Evolutionary conservation across 1,139 yeast genomes (phyloP).

Genomic region (Candida sp.): DNA sequence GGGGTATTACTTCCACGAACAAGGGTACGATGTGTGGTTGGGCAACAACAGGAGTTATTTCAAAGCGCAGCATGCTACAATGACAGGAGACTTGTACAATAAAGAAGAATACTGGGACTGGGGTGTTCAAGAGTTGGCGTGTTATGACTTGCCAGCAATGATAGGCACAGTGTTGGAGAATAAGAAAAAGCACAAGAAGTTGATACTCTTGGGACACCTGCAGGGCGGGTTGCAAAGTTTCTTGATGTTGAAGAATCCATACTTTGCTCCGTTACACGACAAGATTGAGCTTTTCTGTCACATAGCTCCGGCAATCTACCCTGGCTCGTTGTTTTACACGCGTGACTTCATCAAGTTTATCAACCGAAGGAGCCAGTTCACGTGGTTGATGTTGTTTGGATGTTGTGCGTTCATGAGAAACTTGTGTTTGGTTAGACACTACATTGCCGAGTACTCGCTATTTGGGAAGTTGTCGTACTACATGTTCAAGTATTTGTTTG

Average conservation of each 20-base stretch:
- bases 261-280: constrained; percentile 34
- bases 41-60: constrained; percentile 94
- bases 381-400: constrained; percentile 59
- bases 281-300: constrained; percentile 74
- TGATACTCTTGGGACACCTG: constrained; percentile 80
- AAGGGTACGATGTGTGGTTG: constrained; percentile 91
- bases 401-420: constrained; percentile 62
- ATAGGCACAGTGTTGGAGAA: constrained; percentile 59
- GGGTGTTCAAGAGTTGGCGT: constrained; percentile 85
- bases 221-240: constrained; percentile 94
- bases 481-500: constrained; percentile 84
- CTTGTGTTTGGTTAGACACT: constrained; percentile 53
- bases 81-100: constrained; percentile 48
- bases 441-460: constrained; percentile 47
- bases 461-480: constrained; percentile 71
- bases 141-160: constrained; percentile 75
- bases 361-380: constrained; percentile 37
- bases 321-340: constrained; percentile 71
- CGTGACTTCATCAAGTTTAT: constrained; percentile 63
- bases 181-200: constrained; percentile 46
- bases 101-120: constrained; percentile 73
- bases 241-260: constrained; percentile 50
- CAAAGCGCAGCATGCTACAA: constrained; percentile 59
- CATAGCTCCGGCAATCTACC: constrained; percentile 89
- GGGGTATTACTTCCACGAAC: constrained; percentile 61